phyloP scores from a whole-genome alignment of 805 yeast species.

The Spathaspora boniae region DNA sequence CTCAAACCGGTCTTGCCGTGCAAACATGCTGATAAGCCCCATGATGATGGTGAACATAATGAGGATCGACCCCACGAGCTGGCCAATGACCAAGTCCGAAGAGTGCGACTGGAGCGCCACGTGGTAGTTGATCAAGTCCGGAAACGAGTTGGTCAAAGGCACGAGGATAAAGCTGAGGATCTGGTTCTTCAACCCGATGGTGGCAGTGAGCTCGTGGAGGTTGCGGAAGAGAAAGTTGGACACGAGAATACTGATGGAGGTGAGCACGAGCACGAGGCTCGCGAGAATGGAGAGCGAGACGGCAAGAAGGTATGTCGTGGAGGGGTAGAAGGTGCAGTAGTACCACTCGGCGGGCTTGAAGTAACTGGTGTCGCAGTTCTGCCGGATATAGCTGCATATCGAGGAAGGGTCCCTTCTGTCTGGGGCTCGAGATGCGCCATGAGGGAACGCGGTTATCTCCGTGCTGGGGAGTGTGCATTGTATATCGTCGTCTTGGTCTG shows the following conservation, averaged over 20 bases:
- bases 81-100: slow-evolving; percentile 34
- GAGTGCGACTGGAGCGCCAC: slow-evolving; percentile 25
- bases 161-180: slow-evolving; percentile 31
- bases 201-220: slow-evolving; percentile 23
- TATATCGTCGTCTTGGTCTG: no score
- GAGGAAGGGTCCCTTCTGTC: no score
- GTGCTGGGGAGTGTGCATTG: no score
- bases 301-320: slow-evolving; percentile 8
- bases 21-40: slow-evolving; percentile 26
- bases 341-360: slow-evolving; percentile 25
- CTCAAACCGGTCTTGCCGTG: slow-evolving; percentile 22
- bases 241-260: slow-evolving; percentile 29
- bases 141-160: slow-evolving; percentile 35
- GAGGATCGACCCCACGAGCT: slow-evolving; percentile 32
- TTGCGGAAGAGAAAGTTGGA: slow-evolving; percentile 32
- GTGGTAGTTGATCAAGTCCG: slow-evolving; percentile 36
- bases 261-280: slow-evolving; percentile 15
- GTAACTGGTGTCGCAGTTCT: slow-evolving; percentile 20
- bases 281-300: slow-evolving; percentile 15
- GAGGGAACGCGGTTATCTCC: no score
- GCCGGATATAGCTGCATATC: slow-evolving; percentile 16
- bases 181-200: slow-evolving; percentile 23
- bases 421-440: no score
- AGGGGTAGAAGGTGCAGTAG: slow-evolving; percentile 23
- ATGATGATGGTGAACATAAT: slow-evolving; percentile 31